These are phyloP conservation scores for Mortierella sp. DNA, from an alignment of 371 early-diverging fungal species.

Conservation along the genomic window DNA sequence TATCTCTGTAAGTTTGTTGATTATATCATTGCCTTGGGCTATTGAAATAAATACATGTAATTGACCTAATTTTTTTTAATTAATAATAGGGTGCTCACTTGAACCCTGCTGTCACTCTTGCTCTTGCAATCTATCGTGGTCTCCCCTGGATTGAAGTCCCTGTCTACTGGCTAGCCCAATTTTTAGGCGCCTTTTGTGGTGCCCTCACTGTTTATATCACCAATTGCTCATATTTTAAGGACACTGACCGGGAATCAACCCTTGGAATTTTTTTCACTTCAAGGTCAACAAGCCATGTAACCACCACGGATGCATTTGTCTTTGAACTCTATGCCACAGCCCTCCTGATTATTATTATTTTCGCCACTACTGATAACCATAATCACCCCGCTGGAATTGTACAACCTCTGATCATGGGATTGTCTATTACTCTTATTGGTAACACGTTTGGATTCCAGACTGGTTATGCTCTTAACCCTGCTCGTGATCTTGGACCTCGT, in stretches of 20 bases:
- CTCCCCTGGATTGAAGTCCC: slow-evolving; percentile 75
- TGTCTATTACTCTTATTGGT: slow-evolving; percentile 73
- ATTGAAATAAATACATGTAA: not conserved
- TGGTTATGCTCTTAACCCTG: slow-evolving; percentile 88
- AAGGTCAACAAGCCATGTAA: slow-evolving; percentile 63
- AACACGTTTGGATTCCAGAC: slow-evolving; percentile 78
- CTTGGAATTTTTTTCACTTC: slow-evolving; percentile 81
- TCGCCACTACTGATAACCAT: slow-evolving; percentile 77
- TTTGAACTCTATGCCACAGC: slow-evolving; percentile 85
- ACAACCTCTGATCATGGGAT: slow-evolving; percentile 69
- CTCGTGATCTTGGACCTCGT: slow-evolving; percentile 91
- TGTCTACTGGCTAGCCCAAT: slow-evolving; percentile 73
- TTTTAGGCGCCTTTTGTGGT: slow-evolving; percentile 78
- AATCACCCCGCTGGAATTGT: slow-evolving; percentile 71
- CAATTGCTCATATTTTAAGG: slow-evolving; percentile 61
- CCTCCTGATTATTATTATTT: slow-evolving; percentile 75
- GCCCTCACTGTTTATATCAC: slow-evolving; percentile 73
- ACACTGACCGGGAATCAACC: slow-evolving; percentile 57
- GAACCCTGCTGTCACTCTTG: slow-evolving; percentile 84
- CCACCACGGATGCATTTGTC: slow-evolving; percentile 69
- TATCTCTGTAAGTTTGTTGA: slow-evolving; percentile 66
- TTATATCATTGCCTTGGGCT: not conserved
- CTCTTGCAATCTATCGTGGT: slow-evolving; percentile 74
- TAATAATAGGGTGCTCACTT: slow-evolving; percentile 78
- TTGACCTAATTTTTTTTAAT: not conserved